Evolutionary conservation across 306 rosid genomes (phyloP), one percentile per base, ranked within the genome.

Genomic region (Carpinus fangiana): DNA sequence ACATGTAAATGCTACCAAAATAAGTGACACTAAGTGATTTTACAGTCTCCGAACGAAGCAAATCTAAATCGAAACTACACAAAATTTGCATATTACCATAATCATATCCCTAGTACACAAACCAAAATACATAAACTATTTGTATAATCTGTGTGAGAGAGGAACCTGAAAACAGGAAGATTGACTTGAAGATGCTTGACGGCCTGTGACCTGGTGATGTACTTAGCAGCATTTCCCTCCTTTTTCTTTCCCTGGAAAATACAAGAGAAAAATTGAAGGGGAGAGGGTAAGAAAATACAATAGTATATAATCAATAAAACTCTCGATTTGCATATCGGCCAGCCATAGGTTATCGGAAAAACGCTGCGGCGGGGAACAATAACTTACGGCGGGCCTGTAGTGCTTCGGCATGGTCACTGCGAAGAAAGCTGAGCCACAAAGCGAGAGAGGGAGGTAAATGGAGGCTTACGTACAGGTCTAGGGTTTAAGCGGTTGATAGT

Each of bases 151-250:
- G 46, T 12, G 51, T 72, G 23, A n/a, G 55, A 18, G 26, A 34
- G 46, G 38, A 31, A 92, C 98, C 99, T 95, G 93, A 93, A 95
- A 74, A 90, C 84, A 17, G 93, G 93, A 61, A 95, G 86, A 66
- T 64, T 88, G 82, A 95, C 90, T 84, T 95, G 99, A 53, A 93
- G 96, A 20, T 79, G 91, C 84, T 93, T 95, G 23, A 93, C 90
- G 16, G 97, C 99, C 70, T 91, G 97, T 12, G 95, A 87, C 87
- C 98, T 89, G 64, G 90, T 95, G 47, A 95, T 83, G 82, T 82
- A 95, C 73, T 89, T 91, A 0, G 99, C 98, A 3, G 98, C 99
- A 78, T 93, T 93, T 7, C 99, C 98, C 76, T 95, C 99, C 90
- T 93, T 93, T 34, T 95, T 95, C 97, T 95, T 86, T 48, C 99